Conservation (phyloP, 169 alveolate genomes). For the Plasmodium adleri region DNA sequence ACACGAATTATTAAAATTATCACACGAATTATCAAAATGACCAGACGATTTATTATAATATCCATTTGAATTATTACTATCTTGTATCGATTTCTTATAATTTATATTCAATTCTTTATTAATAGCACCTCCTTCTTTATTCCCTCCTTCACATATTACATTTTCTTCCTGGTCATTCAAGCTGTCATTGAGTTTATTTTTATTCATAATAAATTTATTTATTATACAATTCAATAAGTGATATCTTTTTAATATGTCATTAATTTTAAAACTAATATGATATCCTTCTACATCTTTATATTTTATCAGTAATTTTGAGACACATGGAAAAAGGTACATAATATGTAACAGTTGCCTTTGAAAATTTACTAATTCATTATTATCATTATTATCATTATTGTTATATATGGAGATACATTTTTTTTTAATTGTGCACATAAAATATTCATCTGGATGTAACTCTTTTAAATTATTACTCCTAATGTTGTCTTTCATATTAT, state of each 20-base stretch:
- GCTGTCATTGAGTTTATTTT: constrained; percentile 7
- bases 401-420: constrained; percentile 38
- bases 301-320: constrained; percentile 40
- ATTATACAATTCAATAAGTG: not conserved
- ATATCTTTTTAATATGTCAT: constrained; percentile 33
- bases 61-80: too few relatives aligned
- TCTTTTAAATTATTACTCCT: not conserved
- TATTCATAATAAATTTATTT: not conserved
- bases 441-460: not conserved
- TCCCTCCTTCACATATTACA: too few relatives aligned
- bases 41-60: too few relatives aligned
- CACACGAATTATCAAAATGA: too few relatives aligned
- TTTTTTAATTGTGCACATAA: constrained; percentile 13
- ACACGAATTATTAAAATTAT: too few relatives aligned
- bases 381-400: constrained; percentile 34
- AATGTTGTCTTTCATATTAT: not conserved
- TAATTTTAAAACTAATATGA: constrained; percentile 45
- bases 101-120: too few relatives aligned
- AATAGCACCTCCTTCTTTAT: too few relatives aligned
- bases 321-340: constrained; percentile 63
- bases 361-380: constrained; percentile 38
- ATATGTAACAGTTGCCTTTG: constrained; percentile 61
- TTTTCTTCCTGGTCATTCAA: not conserved
- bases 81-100: too few relatives aligned
- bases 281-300: constrained; percentile 68